These are phyloP conservation scores for Thelephora terrestris DNA, from an alignment of 1,284 basidiomycete genomes.

Conservation along the genomic window DNA sequence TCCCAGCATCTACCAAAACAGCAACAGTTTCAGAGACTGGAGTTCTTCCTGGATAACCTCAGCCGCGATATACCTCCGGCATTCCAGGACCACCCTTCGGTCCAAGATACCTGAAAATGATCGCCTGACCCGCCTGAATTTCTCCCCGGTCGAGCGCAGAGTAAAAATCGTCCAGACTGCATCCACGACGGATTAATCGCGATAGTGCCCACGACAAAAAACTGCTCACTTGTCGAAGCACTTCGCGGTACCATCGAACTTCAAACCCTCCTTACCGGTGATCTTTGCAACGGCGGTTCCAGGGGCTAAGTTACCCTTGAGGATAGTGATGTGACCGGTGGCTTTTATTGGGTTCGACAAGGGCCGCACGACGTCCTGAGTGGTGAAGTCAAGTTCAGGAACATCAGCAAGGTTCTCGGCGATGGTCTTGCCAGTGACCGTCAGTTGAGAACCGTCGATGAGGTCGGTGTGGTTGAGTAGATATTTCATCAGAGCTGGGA, in stretches of 20 bases:
- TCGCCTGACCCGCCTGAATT: slow-evolving; percentile 78
- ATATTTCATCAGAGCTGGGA: slow-evolving; percentile 78
- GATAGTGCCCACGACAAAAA: neutral
- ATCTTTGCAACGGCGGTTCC: slow-evolving; percentile 91
- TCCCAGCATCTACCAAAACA: slow-evolving; percentile 30
- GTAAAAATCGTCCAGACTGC: slow-evolving; percentile 75
- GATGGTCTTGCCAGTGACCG: slow-evolving; percentile 90
- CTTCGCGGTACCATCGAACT: slow-evolving; percentile 74
- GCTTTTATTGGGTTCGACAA: slow-evolving; percentile 83
- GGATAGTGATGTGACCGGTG: slow-evolving; percentile 88
- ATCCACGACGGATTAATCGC: slow-evolving; percentile 1
- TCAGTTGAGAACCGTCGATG: slow-evolving; percentile 86
- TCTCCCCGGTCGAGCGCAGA: slow-evolving; percentile 74
- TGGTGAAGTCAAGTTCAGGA: slow-evolving; percentile 65
- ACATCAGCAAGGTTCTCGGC: slow-evolving; percentile 85
- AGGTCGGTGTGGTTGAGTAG: slow-evolving; percentile 79
- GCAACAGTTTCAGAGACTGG: slow-evolving; percentile 5
- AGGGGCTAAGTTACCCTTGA: slow-evolving; percentile 86
- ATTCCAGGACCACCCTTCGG: slow-evolving; percentile 96
- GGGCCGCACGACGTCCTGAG: slow-evolving; percentile 76
- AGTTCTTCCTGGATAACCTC: neutral
- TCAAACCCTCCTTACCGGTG: slow-evolving; percentile 90
- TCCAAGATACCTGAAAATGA: slow-evolving; percentile 92
- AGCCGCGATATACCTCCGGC: slow-evolving; percentile 60
- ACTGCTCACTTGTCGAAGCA: slow-evolving; percentile 59